Evolutionary conservation across 768 basidiomycete species (phyloP).

Genomic region (Boletus tylopilopsis): DNA sequence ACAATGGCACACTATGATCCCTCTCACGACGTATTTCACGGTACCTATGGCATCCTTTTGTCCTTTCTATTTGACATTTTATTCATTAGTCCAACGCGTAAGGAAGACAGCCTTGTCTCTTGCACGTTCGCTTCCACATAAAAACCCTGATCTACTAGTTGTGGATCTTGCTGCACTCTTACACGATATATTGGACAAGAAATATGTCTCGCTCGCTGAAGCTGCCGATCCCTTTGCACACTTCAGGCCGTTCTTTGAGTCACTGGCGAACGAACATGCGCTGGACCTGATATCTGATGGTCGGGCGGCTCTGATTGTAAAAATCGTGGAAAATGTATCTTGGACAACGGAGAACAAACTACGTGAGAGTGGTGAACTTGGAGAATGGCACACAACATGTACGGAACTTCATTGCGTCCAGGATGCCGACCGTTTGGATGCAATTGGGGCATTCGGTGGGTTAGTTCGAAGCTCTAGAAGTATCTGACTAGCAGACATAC

Average conservation of each 20-base stretch:
- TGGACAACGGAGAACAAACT: slow-evolving; percentile 82
- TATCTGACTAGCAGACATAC: background rate
- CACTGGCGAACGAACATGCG: slow-evolving; percentile 38
- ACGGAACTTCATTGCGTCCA: slow-evolving; percentile 79
- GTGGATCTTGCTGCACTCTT: slow-evolving; percentile 86
- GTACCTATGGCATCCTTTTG: slow-evolving; percentile 33
- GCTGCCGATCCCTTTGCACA: slow-evolving; percentile 60
- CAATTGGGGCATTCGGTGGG: slow-evolving; percentile 76
- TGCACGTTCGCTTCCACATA: slow-evolving; percentile 44
- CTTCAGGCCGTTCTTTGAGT: slow-evolving; percentile 63
- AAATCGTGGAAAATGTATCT: slow-evolving; percentile 74
- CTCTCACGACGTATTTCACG: slow-evolving; percentile 78
- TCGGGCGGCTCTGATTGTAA: slow-evolving; percentile 50
- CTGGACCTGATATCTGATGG: slow-evolving; percentile 60
- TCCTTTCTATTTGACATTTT: slow-evolving; percentile 3
- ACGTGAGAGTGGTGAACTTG: slow-evolving; percentile 50
- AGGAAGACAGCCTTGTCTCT: slow-evolving; percentile 70
- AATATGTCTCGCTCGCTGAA: slow-evolving; percentile 61
- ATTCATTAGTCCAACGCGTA: slow-evolving; percentile 70
- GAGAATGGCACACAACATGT: slow-evolving; percentile 66
- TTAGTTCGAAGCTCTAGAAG: background rate
- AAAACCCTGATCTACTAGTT: slow-evolving; percentile 63
- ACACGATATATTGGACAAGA: slow-evolving; percentile 86
- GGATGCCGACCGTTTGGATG: slow-evolving; percentile 76
- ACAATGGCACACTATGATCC: slow-evolving; percentile 78